Base-by-base conservation (phyloP, 2,329 filamentous ascomycete genomes). In the Sporothrix schenckii region DNA sequence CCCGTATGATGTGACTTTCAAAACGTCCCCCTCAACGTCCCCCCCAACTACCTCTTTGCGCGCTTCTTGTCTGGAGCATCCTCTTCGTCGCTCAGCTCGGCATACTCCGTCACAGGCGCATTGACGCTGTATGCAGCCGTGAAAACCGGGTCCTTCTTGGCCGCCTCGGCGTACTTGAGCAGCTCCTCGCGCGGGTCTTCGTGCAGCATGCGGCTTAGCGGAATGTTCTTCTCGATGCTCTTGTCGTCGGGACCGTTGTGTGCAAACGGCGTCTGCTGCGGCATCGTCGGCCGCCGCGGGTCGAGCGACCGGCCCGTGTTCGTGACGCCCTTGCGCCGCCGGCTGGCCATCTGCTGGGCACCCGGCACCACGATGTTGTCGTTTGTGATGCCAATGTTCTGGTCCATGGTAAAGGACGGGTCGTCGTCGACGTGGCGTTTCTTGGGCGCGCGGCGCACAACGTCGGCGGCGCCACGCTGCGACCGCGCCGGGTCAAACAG, bases 341-440 rank as follows among this genome's bases (percentile, higher is more conserved):
- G 78, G 16, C 84, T 82, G 2, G 80, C 78, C 66, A 87, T 81
- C 49, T 84, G 82, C 47, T 84, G 82, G 27, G 87, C 86, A 49
- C 91, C 90, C 2, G 89, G 89, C 34, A 88, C 89, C 69, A 96
- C 82, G 72, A 97, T 92, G 10, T 89, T 87, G 76, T 98, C 94
- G 60, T 90, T 92, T 0, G 93, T 93, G 71, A 98, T 85, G 16
- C 93, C 94, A 3, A 90, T 84, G 4, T 90, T 87, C 75, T 93
- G 88, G 77, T 97, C 93, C 78, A 92, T 96, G 0, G 94, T 97
- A 47, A 96, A 85, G 71, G 88, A 89, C 0, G 93, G 89, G 79
- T 98, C 93, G 80, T 99, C 95, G 78, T 99, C 95, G 72, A 99
- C 89, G 78, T 99, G 94, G 1, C 94, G 91, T 76, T 93, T 94